Evolutionary conservation across 768 basidiomycete genomes (phyloP), one percentile per base, ranked within the genome.

Genomic region (Cystobasidium ongulense): DNA sequence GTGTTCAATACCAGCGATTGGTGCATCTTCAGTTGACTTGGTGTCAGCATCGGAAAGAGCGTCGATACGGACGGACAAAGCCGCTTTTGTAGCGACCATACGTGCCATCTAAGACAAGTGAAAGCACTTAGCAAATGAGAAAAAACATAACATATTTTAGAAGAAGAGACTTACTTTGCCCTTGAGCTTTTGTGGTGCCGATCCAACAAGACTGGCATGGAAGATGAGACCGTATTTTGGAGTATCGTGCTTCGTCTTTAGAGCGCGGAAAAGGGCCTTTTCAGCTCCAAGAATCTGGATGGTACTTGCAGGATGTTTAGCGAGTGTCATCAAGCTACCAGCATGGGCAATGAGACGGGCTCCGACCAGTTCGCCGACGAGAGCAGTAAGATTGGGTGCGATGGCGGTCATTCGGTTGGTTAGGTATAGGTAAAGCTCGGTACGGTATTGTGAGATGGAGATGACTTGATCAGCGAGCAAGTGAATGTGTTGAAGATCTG

Each of bases 41-140:
- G 88, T 90, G 74, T 97, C 91, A 10, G 88, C 85, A 75, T 96
- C 92, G 50, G 94, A 89, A 57, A 99, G 88, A 7, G 96, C 96
- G 77, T 99, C 96, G 41, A 98, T 92, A 81, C 96, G 95, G 78
- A 96, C 92, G 3, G 95, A 95, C 17, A 99, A 87, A 0, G 96
- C 91, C 1, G 95, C 88, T 84, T 99, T 99, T 61, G 96, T 98
- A 62, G 96, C 94, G 35, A 98, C 92, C 96, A 99, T 99, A 79
- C 96, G 91, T 25, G 96, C 96, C 96, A 98, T 98, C 89, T 90
- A 29, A 78, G 1, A 33, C 10, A 31, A 11, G 21, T 1, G 23
- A 73, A 25, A 25, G 36, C n/a, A n/a, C n/a, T 33, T 15, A 31
- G 57, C 57, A 29, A 17, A 27, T 38, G 36, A 10, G 23, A 7